Percentiles rank a stretch among this genome's conserved stretches.
Evolutionary conservation across 805 yeast species (phyloP).

Genomic region (Naumovozyma castellii): DNA sequence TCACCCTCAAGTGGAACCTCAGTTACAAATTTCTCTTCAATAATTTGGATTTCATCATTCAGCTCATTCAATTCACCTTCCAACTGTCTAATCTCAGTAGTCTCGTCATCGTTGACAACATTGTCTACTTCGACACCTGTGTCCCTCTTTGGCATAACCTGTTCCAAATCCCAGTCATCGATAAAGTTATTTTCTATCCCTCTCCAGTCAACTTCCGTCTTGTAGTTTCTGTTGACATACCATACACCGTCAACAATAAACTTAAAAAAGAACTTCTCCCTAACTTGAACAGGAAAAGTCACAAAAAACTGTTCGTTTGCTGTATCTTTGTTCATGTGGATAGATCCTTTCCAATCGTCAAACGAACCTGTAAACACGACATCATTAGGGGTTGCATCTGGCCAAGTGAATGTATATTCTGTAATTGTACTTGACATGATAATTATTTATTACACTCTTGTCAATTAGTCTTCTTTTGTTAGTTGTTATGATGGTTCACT

Average conservation of each 20-base stretch:
- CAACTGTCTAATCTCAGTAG: not conserved
- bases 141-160: not conserved
- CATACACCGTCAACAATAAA: conserved; percentile 65
- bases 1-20: not conserved
- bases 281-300: conserved; percentile 14
- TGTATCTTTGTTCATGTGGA: not conserved
- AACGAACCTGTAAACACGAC: conserved; percentile 64
- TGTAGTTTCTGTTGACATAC: conserved; percentile 35
- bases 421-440: not conserved
- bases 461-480: no score
- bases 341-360: conserved; percentile 53
- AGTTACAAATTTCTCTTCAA: not conserved
- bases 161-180: conserved; percentile 5
- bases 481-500: no score
- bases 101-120: not conserved
- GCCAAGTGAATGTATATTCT: conserved; percentile 29
- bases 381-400: conserved; percentile 38
- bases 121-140: not conserved
- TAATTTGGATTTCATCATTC: not conserved
- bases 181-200: conserved; percentile 34
- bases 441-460: no score
- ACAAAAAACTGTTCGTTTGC: not conserved
- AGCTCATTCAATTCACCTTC: not conserved
- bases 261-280: conserved; percentile 37
- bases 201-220: conserved; percentile 34